Base-by-base conservation (phyloP, 306 rosid species). In the Hylodesmum podocarpum region DNA sequence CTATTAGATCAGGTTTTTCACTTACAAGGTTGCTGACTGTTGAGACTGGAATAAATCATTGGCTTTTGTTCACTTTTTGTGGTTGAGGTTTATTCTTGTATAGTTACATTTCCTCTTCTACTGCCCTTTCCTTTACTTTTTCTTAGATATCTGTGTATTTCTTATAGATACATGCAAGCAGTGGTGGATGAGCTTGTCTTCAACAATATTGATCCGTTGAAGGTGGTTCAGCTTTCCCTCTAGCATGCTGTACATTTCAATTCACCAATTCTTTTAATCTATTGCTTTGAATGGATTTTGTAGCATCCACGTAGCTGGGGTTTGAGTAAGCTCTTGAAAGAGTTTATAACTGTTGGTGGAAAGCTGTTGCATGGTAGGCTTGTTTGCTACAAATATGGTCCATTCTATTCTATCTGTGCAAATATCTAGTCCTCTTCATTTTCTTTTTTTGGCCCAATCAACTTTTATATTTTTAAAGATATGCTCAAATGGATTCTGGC, bases 91-190 rank as follows among this genome's bases (percentile, higher is more conserved):
- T 59, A 6, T 61, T 83, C 71, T 75, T 71, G 15, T 59, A 22
- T 12, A 53, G 36, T 55, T 77, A 43, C 55, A 55, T 66, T 70
- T 64, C 51, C 75, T 53, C 69, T 37, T 16, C 25, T 63, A 29
- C 64, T 44, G 14, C 19, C 37, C 37, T 54, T 58, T 29, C 40
- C 13, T 28, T 31, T 13, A 7, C 28, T 13, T 37, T 25, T 21
- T 72, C 33, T 73, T 22, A 36, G 58, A 25, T 78, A 33, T 66
- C 24, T 29, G 27, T 78, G 70, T 9, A 41, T 70, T 81, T 64
- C 76, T 68, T 72, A 58, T 62, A 95, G 98, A 92, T 95, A 95
- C 83, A 92, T 95, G 96, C 98, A 95, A 84, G 98, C 98, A 18
- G 97, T 92, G 85, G 97, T 88, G 67, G 98, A 95, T 75, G 97